phyloP scores from a whole-genome alignment of 768 basidiomycete genomes.

The Tephrocybe sp. region DNA sequence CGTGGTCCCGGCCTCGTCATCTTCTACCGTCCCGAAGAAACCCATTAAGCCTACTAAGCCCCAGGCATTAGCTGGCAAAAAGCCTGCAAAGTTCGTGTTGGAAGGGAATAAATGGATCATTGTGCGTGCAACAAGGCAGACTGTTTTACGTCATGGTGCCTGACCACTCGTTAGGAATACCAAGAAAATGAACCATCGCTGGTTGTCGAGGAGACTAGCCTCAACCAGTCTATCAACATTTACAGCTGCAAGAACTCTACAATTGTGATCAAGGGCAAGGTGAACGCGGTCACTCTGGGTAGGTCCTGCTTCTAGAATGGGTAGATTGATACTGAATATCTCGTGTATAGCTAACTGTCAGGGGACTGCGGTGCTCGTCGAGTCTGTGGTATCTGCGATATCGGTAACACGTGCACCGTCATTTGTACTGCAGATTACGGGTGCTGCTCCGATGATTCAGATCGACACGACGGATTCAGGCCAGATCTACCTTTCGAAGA shows the following conservation, averaged over 20 bases:
- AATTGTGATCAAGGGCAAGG: constrained; percentile 86
- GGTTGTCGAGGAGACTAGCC: constrained; percentile 71
- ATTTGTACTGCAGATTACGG: constrained; percentile 90
- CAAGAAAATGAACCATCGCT: constrained; percentile 80
- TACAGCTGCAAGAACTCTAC: constrained; percentile 89
- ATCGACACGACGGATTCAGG: constrained; percentile 95
- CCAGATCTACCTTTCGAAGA: constrained; percentile 89
- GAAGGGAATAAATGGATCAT: constrained; percentile 95
- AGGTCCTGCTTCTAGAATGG: constrained; percentile 23
- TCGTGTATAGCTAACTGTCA: constrained; percentile 71
- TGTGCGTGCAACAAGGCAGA: constrained; percentile 43
- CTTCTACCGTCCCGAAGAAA: constrained; percentile 49
- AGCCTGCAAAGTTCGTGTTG: constrained; percentile 84
- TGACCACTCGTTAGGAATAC: constrained; percentile 64
- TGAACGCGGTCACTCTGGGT: constrained; percentile 93
- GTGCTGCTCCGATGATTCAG: constrained; percentile 87
- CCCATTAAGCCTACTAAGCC: constrained; percentile 87
- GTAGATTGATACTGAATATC: constrained; percentile 2
- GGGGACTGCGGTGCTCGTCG: constrained; percentile 85
- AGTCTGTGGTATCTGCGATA: constrained; percentile 90
- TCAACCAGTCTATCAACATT: constrained; percentile 84
- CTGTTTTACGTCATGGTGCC: background rate
- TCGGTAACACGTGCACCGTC: constrained; percentile 90
- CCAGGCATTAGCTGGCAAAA: constrained; percentile 79
- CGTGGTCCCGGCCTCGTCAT: constrained; percentile 38